A percentile compares a stretch with the other conserved stretches of the same genome.
Conservation (phyloP, 208 protist species). For the Leishmania major region DNA sequence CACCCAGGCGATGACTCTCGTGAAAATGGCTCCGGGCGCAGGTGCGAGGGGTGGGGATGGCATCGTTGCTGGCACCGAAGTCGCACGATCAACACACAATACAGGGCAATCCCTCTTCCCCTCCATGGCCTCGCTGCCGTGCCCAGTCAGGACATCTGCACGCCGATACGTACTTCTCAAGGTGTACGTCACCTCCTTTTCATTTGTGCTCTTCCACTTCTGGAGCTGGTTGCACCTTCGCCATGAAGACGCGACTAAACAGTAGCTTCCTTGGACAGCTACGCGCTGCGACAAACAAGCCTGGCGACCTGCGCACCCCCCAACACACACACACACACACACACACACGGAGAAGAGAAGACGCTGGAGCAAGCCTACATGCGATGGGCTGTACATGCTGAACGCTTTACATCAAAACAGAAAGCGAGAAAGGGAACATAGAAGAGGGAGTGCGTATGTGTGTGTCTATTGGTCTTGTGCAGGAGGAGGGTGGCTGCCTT, state of each 20-base stretch:
- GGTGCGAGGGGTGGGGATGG: background rate
- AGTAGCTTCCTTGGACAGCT: background rate
- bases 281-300: background rate
- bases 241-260: background rate
- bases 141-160: background rate
- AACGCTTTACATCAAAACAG: conserved; percentile 7
- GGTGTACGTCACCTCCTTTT: background rate
- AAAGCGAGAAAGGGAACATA: background rate
- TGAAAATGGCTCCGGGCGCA: background rate
- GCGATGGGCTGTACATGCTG: conserved; percentile 6
- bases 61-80: background rate
- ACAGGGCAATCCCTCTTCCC: background rate
- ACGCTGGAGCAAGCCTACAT: conserved; percentile 8
- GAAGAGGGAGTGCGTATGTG: background rate
- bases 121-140: background rate
- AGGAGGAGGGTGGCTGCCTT: background rate
- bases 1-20: background rate
- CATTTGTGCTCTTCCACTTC: background rate
- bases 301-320: background rate
- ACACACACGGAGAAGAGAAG: background rate
- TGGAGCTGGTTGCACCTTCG: background rate
- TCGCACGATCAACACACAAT: background rate
- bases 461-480: background rate
- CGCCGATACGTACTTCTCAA: background rate
- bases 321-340: background rate